Evolutionary conservation across 2,329 filamentous ascomycete species (phyloP).

Genomic region (Phyllosticta capitalensis): DNA sequence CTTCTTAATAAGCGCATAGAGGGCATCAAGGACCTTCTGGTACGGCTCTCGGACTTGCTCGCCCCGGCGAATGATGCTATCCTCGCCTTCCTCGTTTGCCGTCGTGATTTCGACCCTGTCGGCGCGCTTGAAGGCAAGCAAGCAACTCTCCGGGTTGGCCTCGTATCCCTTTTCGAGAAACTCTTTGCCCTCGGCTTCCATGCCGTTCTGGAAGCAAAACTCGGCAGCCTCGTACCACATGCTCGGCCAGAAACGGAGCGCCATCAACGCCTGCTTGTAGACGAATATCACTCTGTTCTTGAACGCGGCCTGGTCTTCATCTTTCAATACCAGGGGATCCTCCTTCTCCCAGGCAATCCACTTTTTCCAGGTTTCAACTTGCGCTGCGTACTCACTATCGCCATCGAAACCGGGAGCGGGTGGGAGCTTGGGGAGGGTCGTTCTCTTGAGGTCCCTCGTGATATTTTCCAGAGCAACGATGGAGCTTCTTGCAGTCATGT

Average conservation of each 20-base stretch:
- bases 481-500: slow-evolving; percentile 91
- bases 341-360: slow-evolving; percentile 96
- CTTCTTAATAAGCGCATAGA: slow-evolving; percentile 80
- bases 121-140: slow-evolving; percentile 81
- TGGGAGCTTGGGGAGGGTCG: slow-evolving; percentile 69
- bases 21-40: slow-evolving; percentile 68
- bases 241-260: slow-evolving; percentile 86
- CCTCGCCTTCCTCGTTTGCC: slow-evolving; percentile 66
- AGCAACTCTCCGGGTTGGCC: slow-evolving; percentile 87
- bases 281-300: slow-evolving; percentile 75
- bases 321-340: slow-evolving; percentile 76
- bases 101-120: slow-evolving; percentile 77
- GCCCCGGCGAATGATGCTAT: slow-evolving; percentile 54
- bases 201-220: slow-evolving; percentile 75
- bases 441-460: slow-evolving; percentile 64
- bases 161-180: slow-evolving; percentile 74
- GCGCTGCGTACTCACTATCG: slow-evolving; percentile 70
- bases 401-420: slow-evolving; percentile 81
- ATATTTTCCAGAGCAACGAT: slow-evolving; percentile 87
- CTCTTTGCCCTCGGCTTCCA: slow-evolving; percentile 62
- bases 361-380: slow-evolving; percentile 81
- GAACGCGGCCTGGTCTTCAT: slow-evolving; percentile 67
- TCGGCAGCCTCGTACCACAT: slow-evolving; percentile 93
- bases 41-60: slow-evolving; percentile 73
- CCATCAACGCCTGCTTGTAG: slow-evolving; percentile 90